phyloP scores from a whole-genome alignment of 78 protist species.

The Anaeramoeba flamelloides region DNA sequence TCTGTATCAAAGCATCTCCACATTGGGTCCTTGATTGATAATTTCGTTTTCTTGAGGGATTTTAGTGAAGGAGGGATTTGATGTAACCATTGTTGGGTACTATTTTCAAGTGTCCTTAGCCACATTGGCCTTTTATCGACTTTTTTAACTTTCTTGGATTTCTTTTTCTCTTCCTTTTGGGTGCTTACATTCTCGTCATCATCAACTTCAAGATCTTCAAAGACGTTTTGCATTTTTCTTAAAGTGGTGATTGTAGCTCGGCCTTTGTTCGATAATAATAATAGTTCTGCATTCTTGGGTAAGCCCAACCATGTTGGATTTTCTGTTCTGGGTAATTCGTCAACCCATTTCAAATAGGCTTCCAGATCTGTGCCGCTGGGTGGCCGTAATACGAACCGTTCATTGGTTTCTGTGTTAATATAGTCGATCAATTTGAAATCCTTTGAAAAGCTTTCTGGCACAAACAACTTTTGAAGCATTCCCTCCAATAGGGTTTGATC shows the following conservation, averaged over 20 bases:
- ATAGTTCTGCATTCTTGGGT: constrained; percentile 46
- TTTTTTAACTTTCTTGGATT: too few species aligned
- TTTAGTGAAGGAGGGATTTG: too few species aligned
- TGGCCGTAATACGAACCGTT: too few species aligned
- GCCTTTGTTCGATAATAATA: constrained; percentile 24
- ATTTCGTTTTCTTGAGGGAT: too few species aligned
- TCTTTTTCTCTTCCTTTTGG: neutral
- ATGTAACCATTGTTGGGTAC: too few species aligned
- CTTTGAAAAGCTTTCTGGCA: constrained; percentile 14
- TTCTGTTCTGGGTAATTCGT: constrained; percentile 31
- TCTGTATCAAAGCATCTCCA: constrained; percentile 59
- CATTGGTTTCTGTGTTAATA: too few species aligned
- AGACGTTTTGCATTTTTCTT: too few species aligned
- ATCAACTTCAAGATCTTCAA: constrained; percentile 26
- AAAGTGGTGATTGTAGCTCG: constrained; percentile 7
- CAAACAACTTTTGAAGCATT: constrained; percentile 46
- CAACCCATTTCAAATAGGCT: constrained; percentile 39
- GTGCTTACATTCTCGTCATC: constrained; percentile 22
- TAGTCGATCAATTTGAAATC: constrained; percentile 15
- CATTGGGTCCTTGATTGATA: constrained; percentile 53
- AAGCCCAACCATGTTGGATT: constrained; percentile 70
- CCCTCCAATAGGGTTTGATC: constrained; percentile 54
- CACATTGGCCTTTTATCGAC: too few species aligned
- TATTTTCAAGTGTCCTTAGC: too few species aligned
- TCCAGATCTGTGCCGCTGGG: constrained; percentile 33